phyloP scores from a whole-genome alignment of 768 basidiomycete genomes.

The Termitomyces sp. region DNA sequence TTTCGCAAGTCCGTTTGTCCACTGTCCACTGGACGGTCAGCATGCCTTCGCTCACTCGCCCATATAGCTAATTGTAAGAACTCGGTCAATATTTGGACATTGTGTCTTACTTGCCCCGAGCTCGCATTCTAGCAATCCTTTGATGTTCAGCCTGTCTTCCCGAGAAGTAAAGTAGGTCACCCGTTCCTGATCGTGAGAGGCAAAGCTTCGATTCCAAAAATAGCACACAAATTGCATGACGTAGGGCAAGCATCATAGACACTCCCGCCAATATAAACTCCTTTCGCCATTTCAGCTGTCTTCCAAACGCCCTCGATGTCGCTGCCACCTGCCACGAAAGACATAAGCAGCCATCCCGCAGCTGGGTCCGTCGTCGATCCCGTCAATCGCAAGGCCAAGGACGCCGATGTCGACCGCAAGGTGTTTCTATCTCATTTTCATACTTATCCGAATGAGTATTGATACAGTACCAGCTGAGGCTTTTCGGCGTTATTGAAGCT shows the following conservation, averaged over 20 bases:
- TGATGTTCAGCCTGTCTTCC: not conserved
- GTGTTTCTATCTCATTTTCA: conserved; percentile 16
- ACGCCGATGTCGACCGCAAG: conserved; percentile 80
- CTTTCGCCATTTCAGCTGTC: not conserved
- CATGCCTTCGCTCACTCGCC: too few species aligned
- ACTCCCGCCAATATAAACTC: conserved; percentile 2
- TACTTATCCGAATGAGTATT: not conserved
- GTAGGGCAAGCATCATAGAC: conserved; percentile 7
- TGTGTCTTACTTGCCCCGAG: too few species aligned
- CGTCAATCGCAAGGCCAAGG: conserved; percentile 50
- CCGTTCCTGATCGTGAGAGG: too few species aligned
- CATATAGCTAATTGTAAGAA: too few species aligned
- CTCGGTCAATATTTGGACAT: too few species aligned
- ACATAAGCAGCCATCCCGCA: conserved; percentile 53
- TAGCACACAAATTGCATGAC: conserved; percentile 3
- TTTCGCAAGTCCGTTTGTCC: too few species aligned
- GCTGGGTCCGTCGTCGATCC: conserved; percentile 62
- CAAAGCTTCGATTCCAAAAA: not conserved
- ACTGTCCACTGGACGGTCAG: too few species aligned
- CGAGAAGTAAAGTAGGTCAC: too few species aligned
- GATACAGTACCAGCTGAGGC: conserved; percentile 42
- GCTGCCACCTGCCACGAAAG: conserved; percentile 54
- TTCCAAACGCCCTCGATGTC: conserved; percentile 42
- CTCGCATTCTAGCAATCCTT: not conserved
- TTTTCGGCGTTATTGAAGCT: conserved; percentile 79